Evolutionary conservation across 306 rosid species (phyloP).

Genomic region (Herpetospermum pedunculosum): DNA sequence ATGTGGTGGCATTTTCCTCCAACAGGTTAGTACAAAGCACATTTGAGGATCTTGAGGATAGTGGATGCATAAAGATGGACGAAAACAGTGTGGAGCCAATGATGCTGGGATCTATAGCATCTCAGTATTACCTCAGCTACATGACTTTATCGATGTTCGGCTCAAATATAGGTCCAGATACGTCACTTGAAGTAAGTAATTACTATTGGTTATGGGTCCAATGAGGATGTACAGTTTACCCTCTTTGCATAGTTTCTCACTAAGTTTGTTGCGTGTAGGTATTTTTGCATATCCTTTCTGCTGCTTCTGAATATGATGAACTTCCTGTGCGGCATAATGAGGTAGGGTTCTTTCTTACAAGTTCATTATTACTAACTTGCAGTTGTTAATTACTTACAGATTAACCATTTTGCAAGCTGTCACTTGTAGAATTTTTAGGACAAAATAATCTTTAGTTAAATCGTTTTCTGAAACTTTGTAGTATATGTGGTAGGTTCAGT

Average conservation of each 20-base stretch:
- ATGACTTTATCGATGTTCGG: conserved; percentile 89
- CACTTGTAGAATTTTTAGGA: neutral
- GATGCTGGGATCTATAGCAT: conserved; percentile 91
- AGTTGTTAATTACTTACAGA: neutral
- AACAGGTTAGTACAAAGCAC: conserved; percentile 71
- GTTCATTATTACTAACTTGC: neutral
- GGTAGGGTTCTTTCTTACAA: conserved; percentile 30
- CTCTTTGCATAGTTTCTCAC: conserved; percentile 7
- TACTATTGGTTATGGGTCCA: neutral
- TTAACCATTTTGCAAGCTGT: neutral
- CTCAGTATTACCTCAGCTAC: conserved; percentile 94
- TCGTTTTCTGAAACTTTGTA: neutral
- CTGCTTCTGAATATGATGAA: conserved; percentile 85
- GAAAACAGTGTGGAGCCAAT: conserved; percentile 57
- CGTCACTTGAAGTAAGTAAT: conserved; percentile 73
- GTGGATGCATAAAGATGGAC: conserved; percentile 84
- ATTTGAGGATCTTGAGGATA: conserved; percentile 93
- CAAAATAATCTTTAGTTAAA: neutral
- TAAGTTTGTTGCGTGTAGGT: conserved; percentile 32
- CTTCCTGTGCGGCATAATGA: conserved; percentile 96
- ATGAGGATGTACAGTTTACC: neutral
- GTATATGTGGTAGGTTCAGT: neutral
- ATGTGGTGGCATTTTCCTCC: conserved; percentile 12
- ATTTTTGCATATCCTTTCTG: conserved; percentile 77
- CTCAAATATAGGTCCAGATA: conserved; percentile 79